Conservation (phyloP, 2,329 filamentous ascomycete genomes). For the Cadophora malorum region DNA sequence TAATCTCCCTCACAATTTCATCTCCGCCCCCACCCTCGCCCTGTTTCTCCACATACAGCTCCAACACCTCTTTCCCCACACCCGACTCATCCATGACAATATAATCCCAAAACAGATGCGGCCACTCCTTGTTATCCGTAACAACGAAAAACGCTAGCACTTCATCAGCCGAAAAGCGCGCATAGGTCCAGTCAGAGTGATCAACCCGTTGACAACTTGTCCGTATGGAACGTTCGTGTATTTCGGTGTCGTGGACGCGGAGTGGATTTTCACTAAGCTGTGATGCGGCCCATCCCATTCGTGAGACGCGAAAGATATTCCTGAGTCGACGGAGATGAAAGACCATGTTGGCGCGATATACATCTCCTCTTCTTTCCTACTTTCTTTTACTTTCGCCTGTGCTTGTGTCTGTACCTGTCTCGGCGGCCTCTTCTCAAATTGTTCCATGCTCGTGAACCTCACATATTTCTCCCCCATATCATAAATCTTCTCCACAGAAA, state of each 20-base stretch:
- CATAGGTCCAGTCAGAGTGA: background rate
- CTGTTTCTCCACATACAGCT: background rate
- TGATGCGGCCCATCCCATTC: background rate
- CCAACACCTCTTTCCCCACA: background rate
- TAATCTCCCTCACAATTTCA: background rate
- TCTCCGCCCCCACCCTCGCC: background rate
- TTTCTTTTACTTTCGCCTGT: background rate
- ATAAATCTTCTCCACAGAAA: background rate
- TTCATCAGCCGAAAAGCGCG: background rate
- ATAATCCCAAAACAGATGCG: background rate
- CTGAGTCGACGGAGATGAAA: background rate
- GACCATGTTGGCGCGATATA: background rate
- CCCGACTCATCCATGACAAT: background rate
- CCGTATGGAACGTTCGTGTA: background rate
- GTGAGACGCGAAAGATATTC: background rate
- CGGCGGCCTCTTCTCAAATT: background rate
- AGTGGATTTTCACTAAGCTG: background rate
- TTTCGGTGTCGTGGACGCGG: background rate
- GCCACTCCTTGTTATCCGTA: background rate
- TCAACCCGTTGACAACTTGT: background rate
- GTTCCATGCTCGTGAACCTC: background rate
- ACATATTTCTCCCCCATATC: background rate
- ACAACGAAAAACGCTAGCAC: background rate
- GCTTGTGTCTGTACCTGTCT: background rate
- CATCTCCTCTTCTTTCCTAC: background rate